Base-by-base conservation (phyloP, 345 rosid species). In the Odontarrhena argentea region DNA sequence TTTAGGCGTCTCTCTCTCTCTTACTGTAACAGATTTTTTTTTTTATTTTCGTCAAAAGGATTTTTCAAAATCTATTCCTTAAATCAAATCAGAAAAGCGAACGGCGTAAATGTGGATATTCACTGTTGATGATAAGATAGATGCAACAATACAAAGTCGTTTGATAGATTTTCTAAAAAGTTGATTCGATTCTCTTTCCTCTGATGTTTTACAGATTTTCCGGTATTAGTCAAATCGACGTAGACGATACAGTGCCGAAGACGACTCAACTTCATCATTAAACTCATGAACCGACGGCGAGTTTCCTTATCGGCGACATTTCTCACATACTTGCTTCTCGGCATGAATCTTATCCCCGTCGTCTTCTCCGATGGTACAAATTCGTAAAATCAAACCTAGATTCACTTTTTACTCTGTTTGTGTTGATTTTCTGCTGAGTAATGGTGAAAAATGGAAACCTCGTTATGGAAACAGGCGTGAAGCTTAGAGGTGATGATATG, bases 101-200 rank as follows among this genome's bases (percentile, higher is more conserved):
- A 57, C 58, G 28, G 47, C 51, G n/a, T 47, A 49, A 12, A 37
- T 51, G 34, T 58, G 5, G 58, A 60, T 60, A 57, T 50, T 51
- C n/a, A 62, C 74, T 62, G 74, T 70, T 53, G 49, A 52, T 54
- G 74, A 41, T 25, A 73, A 64, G 79, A 76, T 76, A 69, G 77
- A 71, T 26, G 47, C 54, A 54, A 13, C 32, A 28, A 28, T 2
- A 26, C 58, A 49, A 46, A 65, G 57, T 76, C 57, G 40, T 37
- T n/a, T 65, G 32, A 24, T 37, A 28, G 38, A 56, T 62, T 47
- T 56, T 40, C 6, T 5, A 58, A 11, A 52, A 42, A 1, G 14
- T 15, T 47, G 24, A 40, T 32, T 54, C 28, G 30, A 14, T 32
- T 14, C 57, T 52, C 13, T 69, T 55, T 28, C 46, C 55, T 72